These are phyloP conservation scores for Rhodotorula sp. DNA, from an alignment of 1,284 basidiomycete species.

Conservation along the genomic window DNA sequence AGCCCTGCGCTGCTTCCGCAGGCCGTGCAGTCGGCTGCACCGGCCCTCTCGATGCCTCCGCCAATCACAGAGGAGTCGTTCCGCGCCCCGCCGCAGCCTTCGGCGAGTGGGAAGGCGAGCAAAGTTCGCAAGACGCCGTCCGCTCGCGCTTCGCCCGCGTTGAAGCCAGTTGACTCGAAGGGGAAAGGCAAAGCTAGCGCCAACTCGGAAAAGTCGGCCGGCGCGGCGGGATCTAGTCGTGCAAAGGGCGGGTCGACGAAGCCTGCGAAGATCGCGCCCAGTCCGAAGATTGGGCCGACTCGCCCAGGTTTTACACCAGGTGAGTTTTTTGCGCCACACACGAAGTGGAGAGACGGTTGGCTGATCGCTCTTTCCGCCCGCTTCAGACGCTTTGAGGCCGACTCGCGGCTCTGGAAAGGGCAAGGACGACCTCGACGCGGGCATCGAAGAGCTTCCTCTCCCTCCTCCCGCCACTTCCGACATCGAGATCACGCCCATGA, in stretches of 20 bases:
- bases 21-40: not conserved
- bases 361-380: slow-evolving; percentile 15
- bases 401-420: not conserved
- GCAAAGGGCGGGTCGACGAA: slow-evolving; percentile 4
- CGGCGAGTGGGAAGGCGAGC: slow-evolving; percentile 10
- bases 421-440: not conserved
- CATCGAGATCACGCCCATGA: not conserved
- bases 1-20: slow-evolving; percentile 19
- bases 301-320: not conserved
- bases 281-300: slow-evolving; percentile 11
- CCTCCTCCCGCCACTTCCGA: slow-evolving; percentile 6
- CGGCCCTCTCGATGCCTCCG: not conserved
- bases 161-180: slow-evolving; percentile 27
- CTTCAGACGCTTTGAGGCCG: not conserved
- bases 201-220: not conserved
- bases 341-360: not conserved
- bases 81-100: not conserved
- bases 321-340: not conserved
- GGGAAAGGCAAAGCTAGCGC: slow-evolving; percentile 16
- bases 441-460: not conserved
- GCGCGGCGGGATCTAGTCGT: not conserved
- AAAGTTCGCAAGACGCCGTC: slow-evolving; percentile 13
- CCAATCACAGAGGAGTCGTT: slow-evolving; percentile 3
- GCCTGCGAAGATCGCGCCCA: slow-evolving; percentile 22
- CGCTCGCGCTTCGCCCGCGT: slow-evolving; percentile 18